Conservation (phyloP, 805 yeast species). For the Saturnispora silvae region DNA sequence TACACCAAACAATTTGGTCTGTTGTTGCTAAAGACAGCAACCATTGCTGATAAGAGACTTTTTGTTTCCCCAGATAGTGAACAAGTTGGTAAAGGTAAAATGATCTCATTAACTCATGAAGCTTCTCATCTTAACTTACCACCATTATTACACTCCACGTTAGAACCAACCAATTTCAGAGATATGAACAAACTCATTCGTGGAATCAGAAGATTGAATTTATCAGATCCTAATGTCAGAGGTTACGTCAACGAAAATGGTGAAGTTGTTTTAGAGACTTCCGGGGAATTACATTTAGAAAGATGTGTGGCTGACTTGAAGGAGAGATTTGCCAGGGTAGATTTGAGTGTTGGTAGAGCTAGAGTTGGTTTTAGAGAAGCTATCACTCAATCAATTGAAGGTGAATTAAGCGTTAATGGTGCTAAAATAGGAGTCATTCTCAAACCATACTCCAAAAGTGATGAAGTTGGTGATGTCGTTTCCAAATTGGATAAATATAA, state of each 20-base stretch:
- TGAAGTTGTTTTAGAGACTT: constrained; percentile 86
- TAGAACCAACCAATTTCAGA: constrained; percentile 87
- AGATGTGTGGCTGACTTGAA: constrained; percentile 84
- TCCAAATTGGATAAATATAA: constrained; percentile 31
- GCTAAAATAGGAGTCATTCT: constrained; percentile 24
- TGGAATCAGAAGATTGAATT: constrained; percentile 70
- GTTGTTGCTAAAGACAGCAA: constrained; percentile 75
- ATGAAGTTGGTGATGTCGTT: constrained; percentile 22
- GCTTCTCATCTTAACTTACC: constrained; percentile 65
- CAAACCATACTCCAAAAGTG: constrained; percentile 3
- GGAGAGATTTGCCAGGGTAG: constrained; percentile 88
- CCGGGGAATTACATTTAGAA: constrained; percentile 94
- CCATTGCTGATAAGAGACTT: constrained; percentile 43
- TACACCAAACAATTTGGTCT: constrained; percentile 67
- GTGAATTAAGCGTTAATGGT: neutral
- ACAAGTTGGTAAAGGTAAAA: constrained; percentile 18
- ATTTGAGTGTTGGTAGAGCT: constrained; percentile 78
- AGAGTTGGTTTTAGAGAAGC: constrained; percentile 93
- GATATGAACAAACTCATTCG: constrained; percentile 63
- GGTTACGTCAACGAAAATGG: constrained; percentile 82
- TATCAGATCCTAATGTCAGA: constrained; percentile 92
- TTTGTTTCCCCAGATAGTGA: neutral
- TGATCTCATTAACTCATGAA: constrained; percentile 65
- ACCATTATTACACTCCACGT: constrained; percentile 89
- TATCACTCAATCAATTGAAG: constrained; percentile 29